Conservation (phyloP, 1,284 basidiomycete species). For the Coniophora puteana region DNA sequence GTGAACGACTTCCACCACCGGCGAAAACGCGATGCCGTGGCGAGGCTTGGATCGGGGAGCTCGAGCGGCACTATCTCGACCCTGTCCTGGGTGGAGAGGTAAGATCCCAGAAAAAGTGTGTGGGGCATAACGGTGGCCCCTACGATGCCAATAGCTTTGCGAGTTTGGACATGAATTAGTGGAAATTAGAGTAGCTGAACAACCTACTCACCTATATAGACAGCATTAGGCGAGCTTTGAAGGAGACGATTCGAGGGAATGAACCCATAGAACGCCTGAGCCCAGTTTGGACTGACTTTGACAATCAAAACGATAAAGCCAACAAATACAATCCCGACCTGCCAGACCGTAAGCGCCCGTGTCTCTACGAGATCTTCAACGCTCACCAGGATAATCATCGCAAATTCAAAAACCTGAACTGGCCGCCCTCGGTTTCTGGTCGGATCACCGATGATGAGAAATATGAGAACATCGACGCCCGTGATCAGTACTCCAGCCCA, state of each 20-base stretch:
- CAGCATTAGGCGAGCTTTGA: conserved; percentile 42
- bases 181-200: conserved; percentile 1
- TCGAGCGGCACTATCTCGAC: conserved; percentile 24
- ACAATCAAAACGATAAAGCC: conserved; percentile 77
- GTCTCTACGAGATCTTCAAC: neutral
- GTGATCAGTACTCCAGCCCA: conserved; percentile 86
- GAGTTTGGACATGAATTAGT: neutral
- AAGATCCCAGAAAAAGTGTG: conserved; percentile 76
- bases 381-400: conserved; percentile 56
- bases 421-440: conserved; percentile 45
- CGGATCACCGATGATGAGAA: conserved; percentile 63
- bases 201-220: conserved; percentile 63
- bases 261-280: conserved; percentile 70
- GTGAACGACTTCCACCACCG: conserved; percentile 2
- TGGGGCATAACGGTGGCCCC: conserved; percentile 74
- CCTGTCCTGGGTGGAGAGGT: conserved; percentile 66
- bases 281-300: conserved; percentile 67
- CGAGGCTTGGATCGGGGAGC: neutral
- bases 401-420: conserved; percentile 70
- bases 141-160: conserved; percentile 61
- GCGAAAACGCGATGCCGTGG: conserved; percentile 1
- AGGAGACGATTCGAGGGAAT: conserved; percentile 61
- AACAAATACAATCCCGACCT: conserved; percentile 67
- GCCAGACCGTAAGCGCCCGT: neutral
- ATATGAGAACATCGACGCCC: conserved; percentile 77